Evolutionary conservation across 1,139 yeast genomes (phyloP).

Genomic region (Taphrina flavorubra): DNA sequence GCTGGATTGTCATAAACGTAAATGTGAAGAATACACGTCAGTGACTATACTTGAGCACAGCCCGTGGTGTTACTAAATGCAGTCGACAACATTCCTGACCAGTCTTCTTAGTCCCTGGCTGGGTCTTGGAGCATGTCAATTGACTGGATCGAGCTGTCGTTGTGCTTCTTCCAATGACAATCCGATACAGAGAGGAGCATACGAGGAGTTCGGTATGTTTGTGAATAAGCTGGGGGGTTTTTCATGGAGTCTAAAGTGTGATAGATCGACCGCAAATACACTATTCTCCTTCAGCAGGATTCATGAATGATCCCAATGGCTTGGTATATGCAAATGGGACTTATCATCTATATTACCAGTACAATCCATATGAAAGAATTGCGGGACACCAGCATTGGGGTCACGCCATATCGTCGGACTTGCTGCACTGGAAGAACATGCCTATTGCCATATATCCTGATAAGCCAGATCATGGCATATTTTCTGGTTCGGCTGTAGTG

Average conservation of each 20-base stretch:
- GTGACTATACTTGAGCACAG: too few species aligned
- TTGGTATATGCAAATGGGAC: conserved; percentile 43
- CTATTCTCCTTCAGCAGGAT: conserved; percentile 39
- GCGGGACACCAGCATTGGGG: conserved; percentile 54
- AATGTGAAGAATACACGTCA: too few species aligned
- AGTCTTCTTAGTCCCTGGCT: too few species aligned
- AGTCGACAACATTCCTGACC: too few species aligned
- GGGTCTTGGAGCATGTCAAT: not conserved
- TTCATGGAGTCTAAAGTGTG: not conserved
- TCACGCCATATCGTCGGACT: conserved; percentile 53
- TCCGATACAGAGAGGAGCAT: conserved; percentile 26
- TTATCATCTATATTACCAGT: conserved; percentile 53
- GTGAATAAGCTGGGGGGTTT: not conserved
- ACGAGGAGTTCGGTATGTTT: conserved; percentile 13
- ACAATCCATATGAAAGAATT: conserved; percentile 48
- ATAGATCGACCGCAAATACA: conserved; percentile 37
- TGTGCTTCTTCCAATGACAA: conserved; percentile 31
- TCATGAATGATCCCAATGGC: conserved; percentile 47
- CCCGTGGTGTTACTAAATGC: too few species aligned
- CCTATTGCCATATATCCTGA: conserved; percentile 51
- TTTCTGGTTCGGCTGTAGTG: conserved; percentile 53
- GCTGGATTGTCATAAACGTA: too few species aligned
- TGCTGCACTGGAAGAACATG: conserved; percentile 51
- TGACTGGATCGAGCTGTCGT: not conserved
- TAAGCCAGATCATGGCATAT: conserved; percentile 50